Evolutionary conservation across 768 basidiomycete species (phyloP), one percentile per base, ranked within the genome.

Genomic region (Pisolithus tinctorius): DNA sequence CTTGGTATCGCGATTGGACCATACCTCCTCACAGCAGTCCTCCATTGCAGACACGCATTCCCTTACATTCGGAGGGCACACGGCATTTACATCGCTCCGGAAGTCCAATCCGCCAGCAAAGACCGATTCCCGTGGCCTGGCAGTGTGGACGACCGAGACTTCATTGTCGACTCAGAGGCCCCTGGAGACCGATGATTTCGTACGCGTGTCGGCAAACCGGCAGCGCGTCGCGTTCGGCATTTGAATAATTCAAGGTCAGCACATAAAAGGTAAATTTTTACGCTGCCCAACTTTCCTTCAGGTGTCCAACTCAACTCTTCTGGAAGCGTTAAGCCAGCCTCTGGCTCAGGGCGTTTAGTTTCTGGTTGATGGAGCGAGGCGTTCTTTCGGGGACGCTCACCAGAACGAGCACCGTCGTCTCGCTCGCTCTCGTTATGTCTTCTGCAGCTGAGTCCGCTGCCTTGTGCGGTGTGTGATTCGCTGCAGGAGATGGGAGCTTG

Each of bases 351-450:
- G 37, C 82, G 84, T 83, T 72, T 65, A 66, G 63, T 75, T 84
- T 83, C 75, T 68, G 78, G 85, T 85, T 82, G 83, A 73, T 76
- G 83, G 84, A 86, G 84, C 83, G 82, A 85, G 83, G 80, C 65
- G 72, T 74, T 69, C 65, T 63, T 67, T 56, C 44, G 45, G 60
- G 70, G 74, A 57, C 55, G 78, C 74, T 78, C 78, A 79, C 77
- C 20, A 79, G 75, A 79, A 47, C 53, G 57, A 77, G 70, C 63
- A 58, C 58, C 53, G 62, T 54, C 58, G 59, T 62, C 69, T 59
- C 63, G 71, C 60, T 70, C 69, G 69, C 62, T 67, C 63, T 66
- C 61, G 50, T 53, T 58, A 56, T 54, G 51, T 62, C 55, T 53
- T 69, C 53, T 55, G 60, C 56, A 56, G 69, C 70, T 73, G 74